Evolutionary conservation across 306 rosid species (phyloP), one percentile per base, ranked within the genome.

Genomic region (Cucurbita pepo): DNA sequence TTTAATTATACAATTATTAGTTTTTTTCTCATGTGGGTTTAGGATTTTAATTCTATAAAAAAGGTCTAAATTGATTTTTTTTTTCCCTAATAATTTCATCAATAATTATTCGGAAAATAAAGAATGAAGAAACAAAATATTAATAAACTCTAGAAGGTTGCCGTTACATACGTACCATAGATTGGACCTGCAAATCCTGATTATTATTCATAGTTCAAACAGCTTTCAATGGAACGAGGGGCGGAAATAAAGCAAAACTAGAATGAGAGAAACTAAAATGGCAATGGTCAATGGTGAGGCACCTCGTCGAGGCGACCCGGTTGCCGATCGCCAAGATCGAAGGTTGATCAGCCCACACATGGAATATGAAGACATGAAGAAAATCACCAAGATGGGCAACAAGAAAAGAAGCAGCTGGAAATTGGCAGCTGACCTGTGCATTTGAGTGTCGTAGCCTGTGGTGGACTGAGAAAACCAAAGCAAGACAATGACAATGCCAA

Each of bases 401-500:
- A 82, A 73, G 67, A 88, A 73, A 54, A 88, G 64, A 84, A 88
- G 30, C 10, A 92, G 62, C 51, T 88, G 91, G 52, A 88, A 80
- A 74, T 59, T 85, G 34, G 34, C 3, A 30, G 34, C 34, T 30
- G 34, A 30, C 36, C 52, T 58, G 16, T 79, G 77, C 47, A 81
- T 8, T 38, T 84, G 91, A 67, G 88, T 63, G 76, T 79, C 77
- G 75, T 87, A 77, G 70, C 80, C 76, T 3, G 80, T 61, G 83
- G 74, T 77, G 18, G 15, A 50, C 5, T 77, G 86, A 50, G 98
- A 90, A 41, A 88, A 53, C 82, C 89, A 92, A 30, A 92, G 79
- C 57, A 90, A 82, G 50, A 65, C 59, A 56, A 87, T 63, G 69
- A 90, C 98, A 55, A 92, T 88, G 72, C 79, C 88, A 45, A 92